phyloP scores from a whole-genome alignment of 805 yeast species.

The Candida alai region DNA sequence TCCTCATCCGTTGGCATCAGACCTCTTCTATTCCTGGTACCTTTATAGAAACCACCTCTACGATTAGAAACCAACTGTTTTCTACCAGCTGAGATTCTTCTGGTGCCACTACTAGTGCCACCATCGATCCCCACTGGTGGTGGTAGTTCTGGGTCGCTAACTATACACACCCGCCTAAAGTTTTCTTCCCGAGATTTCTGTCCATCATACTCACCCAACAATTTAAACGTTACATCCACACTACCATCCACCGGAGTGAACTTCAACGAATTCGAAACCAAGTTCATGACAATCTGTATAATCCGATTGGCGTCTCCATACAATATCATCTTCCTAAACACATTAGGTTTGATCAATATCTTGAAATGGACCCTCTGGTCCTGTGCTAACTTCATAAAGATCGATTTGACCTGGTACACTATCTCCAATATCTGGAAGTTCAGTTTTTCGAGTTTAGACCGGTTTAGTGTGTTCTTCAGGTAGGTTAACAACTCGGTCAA shows the following conservation, averaged over 20 bases:
- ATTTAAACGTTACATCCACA: conserved; percentile 58
- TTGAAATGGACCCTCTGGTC: conserved; percentile 72
- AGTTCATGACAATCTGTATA: conserved; percentile 86
- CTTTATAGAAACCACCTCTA: neutral
- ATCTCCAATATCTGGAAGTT: conserved; percentile 78
- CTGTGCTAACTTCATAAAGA: conserved; percentile 74
- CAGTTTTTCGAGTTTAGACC: conserved; percentile 77
- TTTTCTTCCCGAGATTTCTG: conserved; percentile 38
- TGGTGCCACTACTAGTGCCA: neutral
- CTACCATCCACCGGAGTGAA: conserved; percentile 89
- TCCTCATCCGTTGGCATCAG: neutral
- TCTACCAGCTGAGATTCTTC: conserved; percentile 1
- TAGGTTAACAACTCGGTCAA: conserved; percentile 88
- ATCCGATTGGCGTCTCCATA: conserved; percentile 89
- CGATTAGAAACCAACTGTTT: neutral
- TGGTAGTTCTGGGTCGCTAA: conserved; percentile 15
- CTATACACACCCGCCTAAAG: conserved; percentile 44
- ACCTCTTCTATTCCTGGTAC: neutral
- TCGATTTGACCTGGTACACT: conserved; percentile 78
- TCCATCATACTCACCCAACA: conserved; percentile 70
- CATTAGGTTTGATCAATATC: conserved; percentile 60
- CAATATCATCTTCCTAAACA: conserved; percentile 57
- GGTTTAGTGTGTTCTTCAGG: conserved; percentile 84
- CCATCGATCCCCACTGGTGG: conserved; percentile 3
- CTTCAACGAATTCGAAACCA: conserved; percentile 85